phyloP scores from a whole-genome alignment of 2,329 filamentous ascomycete genomes.

The Cercospora beticola region DNA sequence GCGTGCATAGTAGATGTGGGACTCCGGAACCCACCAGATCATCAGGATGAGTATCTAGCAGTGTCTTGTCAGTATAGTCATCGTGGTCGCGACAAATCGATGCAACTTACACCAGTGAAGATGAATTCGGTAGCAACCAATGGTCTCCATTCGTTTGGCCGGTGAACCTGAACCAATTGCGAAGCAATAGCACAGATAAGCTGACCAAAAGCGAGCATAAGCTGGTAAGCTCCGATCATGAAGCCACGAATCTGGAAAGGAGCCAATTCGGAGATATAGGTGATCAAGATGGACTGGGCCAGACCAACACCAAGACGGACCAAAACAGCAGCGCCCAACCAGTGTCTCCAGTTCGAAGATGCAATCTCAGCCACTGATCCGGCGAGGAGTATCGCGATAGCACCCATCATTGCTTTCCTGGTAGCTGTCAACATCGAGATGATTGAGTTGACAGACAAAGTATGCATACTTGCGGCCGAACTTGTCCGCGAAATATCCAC shows the following conservation, averaged over 20 bases:
- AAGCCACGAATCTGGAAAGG: constrained; percentile 25
- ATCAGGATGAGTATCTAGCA: constrained; percentile 17
- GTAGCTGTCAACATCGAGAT: neutral
- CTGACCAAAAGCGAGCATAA: constrained; percentile 21
- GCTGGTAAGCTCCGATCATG: constrained; percentile 23
- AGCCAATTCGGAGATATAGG: constrained; percentile 23
- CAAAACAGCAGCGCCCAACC: constrained; percentile 22
- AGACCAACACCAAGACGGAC: constrained; percentile 24
- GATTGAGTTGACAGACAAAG: neutral
- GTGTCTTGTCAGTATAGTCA: neutral
- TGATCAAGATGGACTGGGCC: constrained; percentile 22
- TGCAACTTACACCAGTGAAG: constrained; percentile 19
- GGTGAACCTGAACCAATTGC: constrained; percentile 17
- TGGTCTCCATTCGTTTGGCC: constrained; percentile 20
- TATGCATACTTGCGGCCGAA: constrained; percentile 16
- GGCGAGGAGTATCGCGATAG: constrained; percentile 20
- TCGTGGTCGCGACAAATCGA: neutral
- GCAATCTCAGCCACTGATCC: constrained; percentile 21
- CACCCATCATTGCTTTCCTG: constrained; percentile 20
- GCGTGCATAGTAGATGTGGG: constrained; percentile 20
- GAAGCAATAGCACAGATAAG: constrained; percentile 18
- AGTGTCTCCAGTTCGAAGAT: constrained; percentile 19
- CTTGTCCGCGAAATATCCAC: constrained; percentile 14
- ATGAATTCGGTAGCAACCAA: constrained; percentile 23
- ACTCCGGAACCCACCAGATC: constrained; percentile 22